Percentiles rank a stretch among this genome's conserved stretches.
Conservation (phyloP, 306 rosid genomes). For the Styphnolobium japonicum region DNA sequence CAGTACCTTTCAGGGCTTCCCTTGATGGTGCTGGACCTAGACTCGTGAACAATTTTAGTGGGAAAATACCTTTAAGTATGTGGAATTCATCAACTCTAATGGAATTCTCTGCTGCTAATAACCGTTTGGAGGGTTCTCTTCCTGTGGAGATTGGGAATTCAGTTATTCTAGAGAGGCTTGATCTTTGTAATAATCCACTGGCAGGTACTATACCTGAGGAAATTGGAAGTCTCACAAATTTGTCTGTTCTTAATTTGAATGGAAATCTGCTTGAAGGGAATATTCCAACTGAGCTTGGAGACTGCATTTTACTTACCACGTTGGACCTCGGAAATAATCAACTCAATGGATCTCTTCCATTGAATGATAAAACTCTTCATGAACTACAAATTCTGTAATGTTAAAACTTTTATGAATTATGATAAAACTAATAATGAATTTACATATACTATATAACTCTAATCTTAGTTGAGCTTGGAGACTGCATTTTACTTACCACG, state of each 20-base stretch:
- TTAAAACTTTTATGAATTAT: no score
- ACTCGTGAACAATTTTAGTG: constrained; percentile 84
- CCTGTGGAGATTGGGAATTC: constrained; percentile 74
- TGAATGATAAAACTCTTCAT: constrained; percentile 50
- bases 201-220: constrained; percentile 69
- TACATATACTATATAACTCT: no score
- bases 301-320: constrained; percentile 67
- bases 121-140: constrained; percentile 69
- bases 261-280: constrained; percentile 76
- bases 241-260: constrained; percentile 75
- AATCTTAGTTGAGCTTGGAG: constrained; percentile 63
- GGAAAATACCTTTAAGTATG: constrained; percentile 54
- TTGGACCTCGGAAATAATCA: constrained; percentile 84
- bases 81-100: constrained; percentile 60
- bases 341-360: constrained; percentile 71
- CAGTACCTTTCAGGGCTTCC: constrained; percentile 79
- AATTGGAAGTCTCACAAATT: constrained; percentile 63
- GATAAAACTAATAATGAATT: no score
- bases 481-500: constrained; percentile 67
- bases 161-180: constrained; percentile 62
- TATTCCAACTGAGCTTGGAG: constrained; percentile 67
- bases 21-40: constrained; percentile 72
- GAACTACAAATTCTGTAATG: no score
- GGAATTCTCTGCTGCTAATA: constrained; percentile 91
- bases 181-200: constrained; percentile 62